Evolutionary conservation across 768 basidiomycete species (phyloP).

Genomic region (Pulveroboletus sp.): DNA sequence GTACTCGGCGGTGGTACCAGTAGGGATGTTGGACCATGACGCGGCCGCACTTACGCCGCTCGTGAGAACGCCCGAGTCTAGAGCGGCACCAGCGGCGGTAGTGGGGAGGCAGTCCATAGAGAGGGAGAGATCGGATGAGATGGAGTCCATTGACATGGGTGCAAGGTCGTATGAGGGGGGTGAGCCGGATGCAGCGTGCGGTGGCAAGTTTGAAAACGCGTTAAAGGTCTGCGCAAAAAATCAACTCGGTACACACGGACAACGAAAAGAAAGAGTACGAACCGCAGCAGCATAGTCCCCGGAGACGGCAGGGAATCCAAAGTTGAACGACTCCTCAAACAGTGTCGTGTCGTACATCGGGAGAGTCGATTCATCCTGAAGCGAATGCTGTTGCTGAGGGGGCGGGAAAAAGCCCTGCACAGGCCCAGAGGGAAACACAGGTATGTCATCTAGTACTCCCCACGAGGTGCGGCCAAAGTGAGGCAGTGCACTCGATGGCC

Average conservation of each 20-base stretch:
- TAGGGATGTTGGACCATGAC: slow-evolving; percentile 12
- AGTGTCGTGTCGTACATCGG: slow-evolving; percentile 49
- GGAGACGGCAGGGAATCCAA: slow-evolving; percentile 21
- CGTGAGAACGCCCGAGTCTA: neutral
- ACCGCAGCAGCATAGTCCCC: slow-evolving; percentile 15
- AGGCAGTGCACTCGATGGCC: slow-evolving; percentile 49
- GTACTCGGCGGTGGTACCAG: slow-evolving; percentile 11
- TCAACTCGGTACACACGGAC: neutral
- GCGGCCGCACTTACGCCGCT: neutral
- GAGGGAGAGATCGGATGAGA: slow-evolving; percentile 21
- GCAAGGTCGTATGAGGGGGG: slow-evolving; percentile 16
- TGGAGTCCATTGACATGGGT: slow-evolving; percentile 29
- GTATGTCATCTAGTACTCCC: slow-evolving; percentile 26
- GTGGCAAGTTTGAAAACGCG: slow-evolving; percentile 23
- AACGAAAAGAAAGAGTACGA: neutral
- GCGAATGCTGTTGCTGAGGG: slow-evolving; percentile 13
- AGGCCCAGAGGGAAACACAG: slow-evolving; percentile 15
- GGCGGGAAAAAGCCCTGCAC: slow-evolving; percentile 5
- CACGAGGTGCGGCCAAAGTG: slow-evolving; percentile 26
- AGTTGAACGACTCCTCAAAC: slow-evolving; percentile 43
- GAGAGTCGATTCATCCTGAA: slow-evolving; percentile 47
- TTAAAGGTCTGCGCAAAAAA: slow-evolving; percentile 16
- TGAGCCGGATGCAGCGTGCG: slow-evolving; percentile 12
- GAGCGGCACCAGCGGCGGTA: neutral
- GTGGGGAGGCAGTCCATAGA: slow-evolving; percentile 4